Conservation (phyloP, 1,139 yeast genomes). For the Debaryomyces nepalensis region DNA sequence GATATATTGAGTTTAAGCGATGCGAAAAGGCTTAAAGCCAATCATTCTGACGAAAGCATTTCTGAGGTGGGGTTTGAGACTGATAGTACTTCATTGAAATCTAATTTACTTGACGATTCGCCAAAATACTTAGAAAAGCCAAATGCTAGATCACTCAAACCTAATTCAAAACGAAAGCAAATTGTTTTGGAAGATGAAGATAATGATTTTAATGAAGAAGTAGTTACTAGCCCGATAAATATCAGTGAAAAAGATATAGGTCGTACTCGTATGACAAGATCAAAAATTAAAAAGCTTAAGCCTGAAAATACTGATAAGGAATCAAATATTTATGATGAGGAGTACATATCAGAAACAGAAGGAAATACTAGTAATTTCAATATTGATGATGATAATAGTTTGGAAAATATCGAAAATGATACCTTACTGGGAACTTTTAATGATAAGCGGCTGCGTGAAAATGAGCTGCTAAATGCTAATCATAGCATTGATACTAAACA, state of each 20-base stretch:
- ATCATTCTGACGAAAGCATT: not conserved
- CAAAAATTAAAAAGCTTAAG: not conserved
- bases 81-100: not conserved
- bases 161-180: not conserved
- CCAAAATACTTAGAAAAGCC: not conserved
- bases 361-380: not conserved
- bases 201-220: not conserved
- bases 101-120: not conserved
- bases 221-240: not conserved
- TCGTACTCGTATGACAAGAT: slow-evolving; percentile 1
- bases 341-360: not conserved
- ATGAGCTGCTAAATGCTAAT: too few relatives aligned
- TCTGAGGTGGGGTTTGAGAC: too few relatives aligned
- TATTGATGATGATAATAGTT: too few relatives aligned
- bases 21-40: not conserved
- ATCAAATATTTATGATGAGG: too few relatives aligned
- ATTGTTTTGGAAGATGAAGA: slow-evolving; percentile 10
- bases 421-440: too few relatives aligned
- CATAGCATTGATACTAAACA: too few relatives aligned
- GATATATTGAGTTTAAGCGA: not conserved
- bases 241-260: not conserved
- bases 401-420: too few relatives aligned
- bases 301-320: not conserved
- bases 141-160: not conserved
- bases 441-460: too few relatives aligned